Evolutionary conservation across 192 early-diverging fungal genomes (phyloP).

Genomic region (Linnemannia zychae): DNA sequence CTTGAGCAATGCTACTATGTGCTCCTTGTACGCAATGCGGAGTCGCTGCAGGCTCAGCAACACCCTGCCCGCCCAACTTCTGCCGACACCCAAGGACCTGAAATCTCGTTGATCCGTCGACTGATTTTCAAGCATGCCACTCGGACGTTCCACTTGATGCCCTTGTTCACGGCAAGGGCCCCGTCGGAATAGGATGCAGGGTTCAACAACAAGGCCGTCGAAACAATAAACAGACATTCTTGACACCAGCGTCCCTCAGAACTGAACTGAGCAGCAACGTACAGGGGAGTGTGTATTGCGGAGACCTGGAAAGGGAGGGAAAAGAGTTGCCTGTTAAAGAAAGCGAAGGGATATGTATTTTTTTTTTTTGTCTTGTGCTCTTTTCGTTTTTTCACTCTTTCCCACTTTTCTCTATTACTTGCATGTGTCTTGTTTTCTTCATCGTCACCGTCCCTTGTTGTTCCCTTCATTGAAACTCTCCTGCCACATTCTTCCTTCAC

Average conservation of each 20-base stretch:
- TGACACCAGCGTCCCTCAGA: not conserved
- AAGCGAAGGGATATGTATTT: not conserved
- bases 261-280: not conserved
- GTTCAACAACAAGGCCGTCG: too few species aligned
- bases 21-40: constrained; percentile 39
- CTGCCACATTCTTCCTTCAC: not conserved
- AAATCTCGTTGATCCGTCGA: constrained; percentile 25
- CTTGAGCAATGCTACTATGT: constrained; percentile 52
- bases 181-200: not conserved
- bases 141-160: constrained; percentile 39
- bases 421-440: not conserved
- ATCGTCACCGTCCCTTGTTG: not conserved
- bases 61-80: not conserved
- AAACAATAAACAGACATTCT: too few species aligned
- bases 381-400: not conserved
- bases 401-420: not conserved
- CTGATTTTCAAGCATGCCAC: constrained; percentile 43
- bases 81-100: constrained; percentile 10
- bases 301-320: not conserved
- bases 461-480: not conserved
- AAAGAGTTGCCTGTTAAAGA: not conserved
- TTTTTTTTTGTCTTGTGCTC: constrained; percentile 4
- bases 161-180: constrained; percentile 22
- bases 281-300: not conserved
- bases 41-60: constrained; percentile 15